Conservation (phyloP, 2,329 filamentous ascomycete genomes). For the Fusarium subtropicale region DNA sequence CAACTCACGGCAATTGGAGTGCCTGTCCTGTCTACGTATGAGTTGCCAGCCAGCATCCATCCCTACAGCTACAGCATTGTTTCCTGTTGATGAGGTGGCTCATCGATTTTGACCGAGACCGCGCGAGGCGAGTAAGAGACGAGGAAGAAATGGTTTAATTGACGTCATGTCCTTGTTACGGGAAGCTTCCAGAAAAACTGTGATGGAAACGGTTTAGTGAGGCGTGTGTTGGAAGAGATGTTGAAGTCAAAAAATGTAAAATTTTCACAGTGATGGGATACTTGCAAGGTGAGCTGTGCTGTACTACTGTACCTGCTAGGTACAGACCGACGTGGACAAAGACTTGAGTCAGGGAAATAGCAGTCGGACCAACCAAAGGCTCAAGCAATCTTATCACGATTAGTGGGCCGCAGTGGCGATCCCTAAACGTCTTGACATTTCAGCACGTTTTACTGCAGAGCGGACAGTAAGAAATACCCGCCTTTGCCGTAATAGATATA, state of each 20-base stretch:
- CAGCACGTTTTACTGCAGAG: background rate
- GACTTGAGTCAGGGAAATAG: slow-evolving; percentile 34
- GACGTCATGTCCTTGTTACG: slow-evolving; percentile 24
- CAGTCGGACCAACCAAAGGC: slow-evolving; percentile 24
- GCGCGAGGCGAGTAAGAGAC: slow-evolving; percentile 22
- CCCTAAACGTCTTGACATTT: slow-evolving; percentile 14
- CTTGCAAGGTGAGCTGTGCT: background rate
- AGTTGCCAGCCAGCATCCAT: background rate
- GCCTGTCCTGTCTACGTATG: background rate
- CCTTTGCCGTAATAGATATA: slow-evolving; percentile 38
- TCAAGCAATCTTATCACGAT: slow-evolving; percentile 34
- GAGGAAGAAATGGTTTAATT: slow-evolving; percentile 2
- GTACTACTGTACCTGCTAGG: slow-evolving; percentile 9
- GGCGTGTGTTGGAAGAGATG: background rate
- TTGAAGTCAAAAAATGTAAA: slow-evolving; percentile 20
- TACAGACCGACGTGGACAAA: slow-evolving; percentile 32
- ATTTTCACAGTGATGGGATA: slow-evolving; percentile 26
- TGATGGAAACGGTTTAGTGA: background rate
- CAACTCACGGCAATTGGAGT: slow-evolving; percentile 7
- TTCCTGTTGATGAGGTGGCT: slow-evolving; percentile 32
- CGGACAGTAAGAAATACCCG: slow-evolving; percentile 12
- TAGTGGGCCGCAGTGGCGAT: slow-evolving; percentile 39
- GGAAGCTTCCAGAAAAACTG: slow-evolving; percentile 32
- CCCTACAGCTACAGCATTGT: background rate
- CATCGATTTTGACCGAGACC: slow-evolving; percentile 16